phyloP scores from a whole-genome alignment of 2,329 filamentous ascomycete species.

The Exutisphaerella laricina region DNA sequence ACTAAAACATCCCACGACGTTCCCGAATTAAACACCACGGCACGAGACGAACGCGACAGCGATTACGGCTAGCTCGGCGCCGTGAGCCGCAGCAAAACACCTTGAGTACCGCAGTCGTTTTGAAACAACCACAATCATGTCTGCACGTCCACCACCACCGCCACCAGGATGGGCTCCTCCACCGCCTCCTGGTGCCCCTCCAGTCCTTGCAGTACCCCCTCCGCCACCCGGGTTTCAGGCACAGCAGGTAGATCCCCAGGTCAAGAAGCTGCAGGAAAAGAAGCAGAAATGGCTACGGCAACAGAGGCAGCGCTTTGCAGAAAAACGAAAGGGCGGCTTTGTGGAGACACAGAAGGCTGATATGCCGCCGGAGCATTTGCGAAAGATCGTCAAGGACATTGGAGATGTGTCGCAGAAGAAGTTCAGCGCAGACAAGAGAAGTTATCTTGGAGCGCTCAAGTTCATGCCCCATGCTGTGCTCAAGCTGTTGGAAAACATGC shows the following conservation, averaged over 20 bases:
- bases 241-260: conserved; percentile 69
- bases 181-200: conserved; percentile 45
- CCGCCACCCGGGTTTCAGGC: conserved; percentile 83
- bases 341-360: conserved; percentile 98
- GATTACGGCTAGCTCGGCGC: conserved; percentile 21
- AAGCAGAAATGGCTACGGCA: conserved; percentile 97
- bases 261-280: conserved; percentile 95
- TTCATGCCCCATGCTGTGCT: conserved; percentile 99
- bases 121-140: conserved; percentile 40
- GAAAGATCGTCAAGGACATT: conserved; percentile 97
- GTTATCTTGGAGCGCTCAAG: conserved; percentile 93
- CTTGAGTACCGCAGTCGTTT: conserved; percentile 1
- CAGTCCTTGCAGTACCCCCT: conserved; percentile 47
- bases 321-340: conserved; percentile 94
- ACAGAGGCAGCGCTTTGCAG: conserved; percentile 87
- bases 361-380: conserved; percentile 95
- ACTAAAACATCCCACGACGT: too few species aligned
- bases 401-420: conserved; percentile 99
- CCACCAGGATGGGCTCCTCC: conserved; percentile 58
- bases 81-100: conserved; percentile 21
- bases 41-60: background rate
- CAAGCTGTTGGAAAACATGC: conserved; percentile 98
- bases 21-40: too few species aligned
- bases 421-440: conserved; percentile 97
- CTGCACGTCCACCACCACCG: conserved; percentile 60